Percentiles rank a stretch among this genome's conserved stretches.
Conservation (phyloP, 768 basidiomycete species). For the Agaricus subrufescens region DNA sequence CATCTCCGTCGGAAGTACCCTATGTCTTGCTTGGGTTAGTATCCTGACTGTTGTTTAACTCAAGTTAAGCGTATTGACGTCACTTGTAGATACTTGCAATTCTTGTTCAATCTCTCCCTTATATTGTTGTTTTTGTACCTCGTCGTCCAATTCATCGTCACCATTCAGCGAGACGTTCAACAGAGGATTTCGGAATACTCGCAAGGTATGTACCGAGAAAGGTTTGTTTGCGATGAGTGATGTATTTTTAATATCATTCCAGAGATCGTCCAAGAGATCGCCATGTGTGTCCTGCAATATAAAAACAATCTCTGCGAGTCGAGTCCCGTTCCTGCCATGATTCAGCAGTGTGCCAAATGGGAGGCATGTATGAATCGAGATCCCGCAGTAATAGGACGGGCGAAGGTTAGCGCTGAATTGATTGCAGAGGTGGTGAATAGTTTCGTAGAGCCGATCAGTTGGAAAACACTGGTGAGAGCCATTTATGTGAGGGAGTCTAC, state of each 20-base stretch:
- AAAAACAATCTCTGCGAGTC: conserved; percentile 77
- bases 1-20: conserved; percentile 60
- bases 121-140: conserved; percentile 83
- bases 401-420: conserved; percentile 88
- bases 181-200: conserved; percentile 85
- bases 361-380: conserved; percentile 95
- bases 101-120: conserved; percentile 88
- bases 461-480: conserved; percentile 85
- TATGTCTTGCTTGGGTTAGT: conserved; percentile 84
- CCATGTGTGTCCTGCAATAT: conserved; percentile 77
- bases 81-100: conserved; percentile 75
- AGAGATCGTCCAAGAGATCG: conserved; percentile 93
- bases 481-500: conserved; percentile 1
- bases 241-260: conserved; percentile 1
- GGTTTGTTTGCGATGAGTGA: background rate
- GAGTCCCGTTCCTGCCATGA: conserved; percentile 83
- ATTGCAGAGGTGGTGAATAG: conserved; percentile 95
- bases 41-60: background rate
- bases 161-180: conserved; percentile 86
- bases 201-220: conserved; percentile 53
- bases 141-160: conserved; percentile 79
- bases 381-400: conserved; percentile 83
- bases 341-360: conserved; percentile 83
- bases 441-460: conserved; percentile 95
- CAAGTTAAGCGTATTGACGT: conserved; percentile 1